Base-by-base conservation (phyloP, 2,329 filamentous ascomycete genomes). In the Verticillium nubilum region DNA sequence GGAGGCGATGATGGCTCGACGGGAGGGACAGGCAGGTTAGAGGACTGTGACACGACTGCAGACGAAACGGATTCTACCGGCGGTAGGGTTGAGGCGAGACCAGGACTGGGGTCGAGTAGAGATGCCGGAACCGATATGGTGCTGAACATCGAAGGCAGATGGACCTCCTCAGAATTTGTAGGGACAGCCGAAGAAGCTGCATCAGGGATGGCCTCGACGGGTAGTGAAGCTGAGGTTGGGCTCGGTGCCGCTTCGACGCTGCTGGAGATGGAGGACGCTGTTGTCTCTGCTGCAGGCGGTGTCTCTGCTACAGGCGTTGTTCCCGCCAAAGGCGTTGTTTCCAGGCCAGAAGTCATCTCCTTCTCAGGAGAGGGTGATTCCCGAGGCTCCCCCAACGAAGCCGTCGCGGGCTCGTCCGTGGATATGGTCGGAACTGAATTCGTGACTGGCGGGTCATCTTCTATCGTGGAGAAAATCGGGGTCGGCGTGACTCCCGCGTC, bases 381-480 rank as follows among this genome's bases (percentile, higher is more conserved):
- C 47, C 2, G 61, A 47, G 25, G 29, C 25, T 54, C 52, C 10
- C 29, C 52, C 15, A 33, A 23, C 15, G 27, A 56, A 5, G 54
- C 23, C 17, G 54, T 35, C 6, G 54, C 13, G 4, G 54, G 25
- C 27, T 56, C 29, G 12, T 29, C 26, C 5, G 25, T 17, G 26
- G 27, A 15, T 25, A 28, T 28, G 52, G 25, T 53, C 27, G 54
- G 28, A 5, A 15, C 3, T 2, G 29, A 42, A 6, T n/a, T 28
- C 15, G 57, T 19, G 13, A n/a, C 7, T 37, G 57, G 53, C 9
- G 56, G 54, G 17, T 57, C 56, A 17, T 37, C 37, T 19, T 23
- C 56, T 7, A 64, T 53, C 26, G 62, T 64, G 9, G 59, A 56
- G 33, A 64, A 64, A 28, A 64, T 60, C 27, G 62, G 62, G 25